Conservation (phyloP, 176 grass and related monocot species). For the Hyparrhenia diplandra region DNA sequence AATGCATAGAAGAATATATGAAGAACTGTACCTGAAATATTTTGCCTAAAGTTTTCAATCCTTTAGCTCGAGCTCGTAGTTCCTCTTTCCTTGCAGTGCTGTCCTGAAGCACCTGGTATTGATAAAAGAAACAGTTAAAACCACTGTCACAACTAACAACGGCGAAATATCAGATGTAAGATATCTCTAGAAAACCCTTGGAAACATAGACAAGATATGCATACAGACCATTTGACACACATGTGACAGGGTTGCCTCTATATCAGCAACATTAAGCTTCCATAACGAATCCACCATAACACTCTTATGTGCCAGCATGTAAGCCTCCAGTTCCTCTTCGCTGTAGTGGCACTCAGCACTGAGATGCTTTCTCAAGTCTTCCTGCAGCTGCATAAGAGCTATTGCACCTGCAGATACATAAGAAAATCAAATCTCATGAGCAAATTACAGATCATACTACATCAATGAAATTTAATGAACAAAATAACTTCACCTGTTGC, state of each 20-base stretch:
- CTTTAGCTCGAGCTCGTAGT: constrained; percentile 81
- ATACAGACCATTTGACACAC: constrained; percentile 83
- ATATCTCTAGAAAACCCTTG: neutral
- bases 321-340: constrained; percentile 7
- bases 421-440: neutral
- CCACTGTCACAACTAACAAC: constrained; percentile 3
- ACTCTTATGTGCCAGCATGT: constrained; percentile 47
- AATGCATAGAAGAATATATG: neutral
- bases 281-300: constrained; percentile 94
- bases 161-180: neutral
- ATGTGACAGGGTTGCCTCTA: constrained; percentile 75
- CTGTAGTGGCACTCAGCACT: constrained; percentile 54
- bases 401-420: constrained; percentile 64
- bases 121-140: constrained; percentile 12
- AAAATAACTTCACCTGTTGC: constrained; percentile 56
- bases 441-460: neutral
- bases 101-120: constrained; percentile 82
- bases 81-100: constrained; percentile 70
- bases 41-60: constrained; percentile 93
- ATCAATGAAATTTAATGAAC: neutral
- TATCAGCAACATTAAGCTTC: constrained; percentile 99
- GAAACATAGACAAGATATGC: constrained; percentile 4
- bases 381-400: constrained; percentile 73
- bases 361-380: no score
- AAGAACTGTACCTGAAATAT: constrained; percentile 65